Evolutionary conservation across 2,329 filamentous ascomycete species (phyloP), one percentile per base, ranked within the genome.

Genomic region (Colletotrichum chrysophilum): DNA sequence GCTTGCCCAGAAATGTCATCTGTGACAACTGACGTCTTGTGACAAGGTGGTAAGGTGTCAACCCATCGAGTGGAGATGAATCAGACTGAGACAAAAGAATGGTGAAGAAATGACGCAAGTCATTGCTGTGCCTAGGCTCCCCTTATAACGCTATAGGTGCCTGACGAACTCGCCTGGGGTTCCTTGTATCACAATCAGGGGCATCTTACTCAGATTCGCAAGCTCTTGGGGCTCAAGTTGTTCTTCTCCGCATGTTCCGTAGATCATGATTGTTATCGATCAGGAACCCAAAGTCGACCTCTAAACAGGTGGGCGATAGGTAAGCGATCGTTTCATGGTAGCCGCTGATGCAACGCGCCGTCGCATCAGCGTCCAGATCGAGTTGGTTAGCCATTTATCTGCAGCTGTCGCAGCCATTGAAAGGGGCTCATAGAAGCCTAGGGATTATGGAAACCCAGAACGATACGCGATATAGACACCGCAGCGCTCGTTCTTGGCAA

Each of bases 11-110:
- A 65, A 26, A 43, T 71, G 62, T 34, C 55, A 75, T 56, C 72
- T 75, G 72, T 72, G 30, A 72, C 69, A 61, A 71, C 56, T 75
- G 72, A 67, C 69, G 72, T 75, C 72, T 75, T 75, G 72, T 67
- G 72, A 66, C 72, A 72, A 55, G 43, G 62, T 72, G 69, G 69
- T 24, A 48, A 62, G 71, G 62, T 60, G 55, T 56, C 68, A 72
- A 62, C 18, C n/a, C 62, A 43, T 30, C 7, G n/a, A 72, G 52
- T 75, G 56, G 55, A 32, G 72, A 72, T 72, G 62, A 75, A 72
- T 67, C 72, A 75, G 43, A 61, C 69, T 75, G 72, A 75, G 72
- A 72, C 72, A 65, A 8, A 21, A 48, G 28, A 26, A 38, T 21
- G 18, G 14, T 52, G 38, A 64, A 43, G 52, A 60, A 60, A 28